Evolutionary conservation across 768 basidiomycete genomes (phyloP).

Genomic region (Trametes coccinea): DNA sequence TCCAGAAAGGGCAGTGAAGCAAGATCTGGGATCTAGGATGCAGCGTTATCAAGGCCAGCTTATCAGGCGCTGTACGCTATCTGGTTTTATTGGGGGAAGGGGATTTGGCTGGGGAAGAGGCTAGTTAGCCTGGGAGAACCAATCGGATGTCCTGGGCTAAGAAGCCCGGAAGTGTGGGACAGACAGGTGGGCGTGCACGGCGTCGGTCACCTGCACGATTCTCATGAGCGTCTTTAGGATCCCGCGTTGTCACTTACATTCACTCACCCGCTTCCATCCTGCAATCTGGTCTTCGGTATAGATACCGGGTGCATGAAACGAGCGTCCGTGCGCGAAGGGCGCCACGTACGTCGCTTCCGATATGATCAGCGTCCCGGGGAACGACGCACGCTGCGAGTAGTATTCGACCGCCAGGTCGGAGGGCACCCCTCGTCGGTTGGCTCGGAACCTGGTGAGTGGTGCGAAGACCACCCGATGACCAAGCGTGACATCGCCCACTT

Average conservation of each 20-base stretch:
- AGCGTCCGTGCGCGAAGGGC: neutral
- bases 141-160: too few species aligned
- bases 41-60: too few species aligned
- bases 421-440: slow-evolving; percentile 31
- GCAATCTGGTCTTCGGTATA: slow-evolving; percentile 1
- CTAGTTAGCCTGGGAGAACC: too few species aligned
- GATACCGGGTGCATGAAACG: neutral
- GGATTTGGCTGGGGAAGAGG: too few species aligned
- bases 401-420: slow-evolving; percentile 36
- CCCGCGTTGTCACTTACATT: too few species aligned
- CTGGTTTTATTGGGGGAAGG: too few species aligned
- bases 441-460: slow-evolving; percentile 38
- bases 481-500: slow-evolving; percentile 33
- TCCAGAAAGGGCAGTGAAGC: too few species aligned
- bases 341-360: slow-evolving; percentile 39
- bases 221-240: too few species aligned
- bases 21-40: too few species aligned
- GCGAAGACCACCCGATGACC: slow-evolving; percentile 40
- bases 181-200: slow-evolving; percentile 43
- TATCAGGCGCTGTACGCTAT: too few species aligned
- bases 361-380: slow-evolving; percentile 45
- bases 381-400: slow-evolving; percentile 39
- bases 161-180: too few species aligned
- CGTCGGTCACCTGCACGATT: slow-evolving; percentile 45
- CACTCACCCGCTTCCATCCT: slow-evolving; percentile 4